Conservation (phyloP, 148 eudicot species). For the Cornus kousa region DNA sequence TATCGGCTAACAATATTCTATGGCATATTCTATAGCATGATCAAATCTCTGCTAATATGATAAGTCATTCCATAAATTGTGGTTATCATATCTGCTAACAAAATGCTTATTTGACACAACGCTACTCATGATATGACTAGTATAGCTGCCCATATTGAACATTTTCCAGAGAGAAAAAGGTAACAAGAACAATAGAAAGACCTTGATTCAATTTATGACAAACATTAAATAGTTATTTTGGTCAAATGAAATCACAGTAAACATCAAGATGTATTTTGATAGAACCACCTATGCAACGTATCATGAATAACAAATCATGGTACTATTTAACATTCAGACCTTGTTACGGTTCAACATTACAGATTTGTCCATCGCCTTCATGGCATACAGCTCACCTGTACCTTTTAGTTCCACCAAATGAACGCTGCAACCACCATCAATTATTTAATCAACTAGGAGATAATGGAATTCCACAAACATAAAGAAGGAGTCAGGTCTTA, state of each 20-base stretch:
- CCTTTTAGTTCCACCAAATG: conserved; percentile 96
- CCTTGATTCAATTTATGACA: neutral
- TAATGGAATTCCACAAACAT: conserved; percentile 3
- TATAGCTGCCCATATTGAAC: neutral
- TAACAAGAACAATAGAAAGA: neutral
- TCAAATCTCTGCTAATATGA: no score
- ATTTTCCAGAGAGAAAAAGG: neutral
- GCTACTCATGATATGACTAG: neutral
- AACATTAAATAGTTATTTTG: neutral
- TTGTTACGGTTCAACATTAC: conserved; percentile 92
- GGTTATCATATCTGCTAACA: no score
- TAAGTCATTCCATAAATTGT: no score
- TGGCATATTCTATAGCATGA: no score
- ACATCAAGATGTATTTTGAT: neutral
- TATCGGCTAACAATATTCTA: no score
- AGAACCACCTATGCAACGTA: neutral
- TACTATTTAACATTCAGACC: conserved; percentile 36
- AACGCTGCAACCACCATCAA: conserved; percentile 58
- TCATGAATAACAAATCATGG: neutral
- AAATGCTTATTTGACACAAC: neutral
- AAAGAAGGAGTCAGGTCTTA: conserved; percentile 4
- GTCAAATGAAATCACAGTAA: neutral
- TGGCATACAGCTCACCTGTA: conserved; percentile 76
- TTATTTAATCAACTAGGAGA: neutral
- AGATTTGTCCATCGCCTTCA: conserved; percentile 98